Base-by-base conservation (phyloP, 2,329 filamentous ascomycete genomes). In the Trichoderma guizhouense region DNA sequence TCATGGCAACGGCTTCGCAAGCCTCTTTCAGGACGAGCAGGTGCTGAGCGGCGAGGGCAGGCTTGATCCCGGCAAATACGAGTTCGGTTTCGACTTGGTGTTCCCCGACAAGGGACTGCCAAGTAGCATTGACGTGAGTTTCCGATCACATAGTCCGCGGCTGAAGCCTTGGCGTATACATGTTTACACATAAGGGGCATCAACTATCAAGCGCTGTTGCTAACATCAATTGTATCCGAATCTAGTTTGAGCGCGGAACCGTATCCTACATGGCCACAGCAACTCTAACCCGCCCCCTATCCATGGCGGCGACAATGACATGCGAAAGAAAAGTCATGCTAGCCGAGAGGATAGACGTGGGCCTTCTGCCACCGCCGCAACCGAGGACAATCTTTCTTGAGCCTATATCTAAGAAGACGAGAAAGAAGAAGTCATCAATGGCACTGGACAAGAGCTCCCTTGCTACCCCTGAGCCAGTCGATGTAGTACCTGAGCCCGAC, bases 81-180 rank as follows among this genome's bases (percentile, higher is more conserved):
- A 94, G 80, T 96, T 96, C 80, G 90, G 92, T 73, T 94, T 93
- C 76, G 89, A 93, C 77, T 82, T 93, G 74, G 84, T 91, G 71
- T 93, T 94, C 75, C 91, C 92, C 2, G 84, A 87, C 64, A 88
- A 89, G 76, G 88, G 87, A 6, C 82, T 96, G 72, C 93, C 93
- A n/a, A 97, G 93, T 82, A 98, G 95, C 80, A 95, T 99, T 78
- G 95, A 97, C 83, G 95, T 98, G 87, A 79, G 93, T 85, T 62
- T 24, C 61, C 36, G 18, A 7, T 58, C 24, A n/a, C 55, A 7
- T 39, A 34, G 58, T 24, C 7, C 57, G 34, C 63, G 28, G 15
- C 18, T 57, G 36, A 47, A 47, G 26, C 39, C 55, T 53, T 61
- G 66, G n/a, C 30, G 24, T 61, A 7, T 24, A 24, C 34, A 15